Evolutionary conservation across 345 rosid genomes (phyloP).

Genomic region (Eucalyptus brandiana): DNA sequence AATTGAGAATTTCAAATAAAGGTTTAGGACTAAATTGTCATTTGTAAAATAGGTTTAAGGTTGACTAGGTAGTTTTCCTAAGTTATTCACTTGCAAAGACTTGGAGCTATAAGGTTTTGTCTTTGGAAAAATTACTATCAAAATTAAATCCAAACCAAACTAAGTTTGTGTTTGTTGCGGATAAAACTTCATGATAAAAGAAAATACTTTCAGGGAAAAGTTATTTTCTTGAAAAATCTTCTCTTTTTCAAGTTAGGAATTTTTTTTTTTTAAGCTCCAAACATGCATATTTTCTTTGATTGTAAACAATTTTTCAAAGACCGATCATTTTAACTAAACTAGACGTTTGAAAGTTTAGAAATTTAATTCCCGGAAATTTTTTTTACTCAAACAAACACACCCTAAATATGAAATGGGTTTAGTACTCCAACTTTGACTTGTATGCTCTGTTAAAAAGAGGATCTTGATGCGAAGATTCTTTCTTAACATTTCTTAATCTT

Average conservation of each 20-base stretch:
- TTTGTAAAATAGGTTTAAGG: not conserved
- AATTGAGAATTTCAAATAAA: not conserved
- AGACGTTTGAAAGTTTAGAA: not conserved
- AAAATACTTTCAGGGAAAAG: not conserved
- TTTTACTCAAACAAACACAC: not conserved
- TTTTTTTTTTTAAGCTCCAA: not conserved
- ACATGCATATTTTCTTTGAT: not conserved
- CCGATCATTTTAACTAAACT: rapidly evolving
- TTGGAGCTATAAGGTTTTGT: not conserved
- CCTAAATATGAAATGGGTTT: not conserved
- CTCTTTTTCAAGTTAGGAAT: not conserved
- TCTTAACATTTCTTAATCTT: not conserved
- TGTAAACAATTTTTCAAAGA: not conserved
- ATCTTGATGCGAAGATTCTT: not conserved
- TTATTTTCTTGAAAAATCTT: not conserved
- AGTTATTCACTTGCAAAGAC: not conserved
- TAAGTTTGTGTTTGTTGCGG: not conserved
- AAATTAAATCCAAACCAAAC: not conserved
- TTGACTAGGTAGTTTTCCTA: not conserved
- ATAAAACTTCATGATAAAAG: not conserved
- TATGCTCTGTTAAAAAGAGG: not conserved
- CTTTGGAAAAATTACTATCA: not conserved
- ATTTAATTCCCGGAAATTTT: rapidly evolving
- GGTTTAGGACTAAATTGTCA: rapidly evolving
- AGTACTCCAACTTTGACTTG: not conserved